Evolutionary conservation across 805 yeast species (phyloP).

Genomic region (Candida sonorensis): DNA sequence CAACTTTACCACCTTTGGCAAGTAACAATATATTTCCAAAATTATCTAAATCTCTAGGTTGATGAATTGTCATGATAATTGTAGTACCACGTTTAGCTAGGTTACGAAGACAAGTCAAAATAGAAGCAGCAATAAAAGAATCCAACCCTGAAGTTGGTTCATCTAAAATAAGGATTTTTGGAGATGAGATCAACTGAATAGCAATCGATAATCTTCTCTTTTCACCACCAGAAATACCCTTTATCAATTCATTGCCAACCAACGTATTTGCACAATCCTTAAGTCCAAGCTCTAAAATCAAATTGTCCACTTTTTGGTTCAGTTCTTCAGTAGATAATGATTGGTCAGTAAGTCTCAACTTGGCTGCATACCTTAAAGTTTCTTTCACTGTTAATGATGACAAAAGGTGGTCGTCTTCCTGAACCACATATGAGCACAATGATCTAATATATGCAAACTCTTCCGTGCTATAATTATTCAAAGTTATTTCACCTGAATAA

Average conservation of each 20-base stretch:
- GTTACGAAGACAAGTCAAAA: slow-evolving; percentile 55
- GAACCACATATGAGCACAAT: slow-evolving; percentile 59
- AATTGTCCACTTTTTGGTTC: slow-evolving; percentile 49
- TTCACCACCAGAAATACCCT: slow-evolving; percentile 81
- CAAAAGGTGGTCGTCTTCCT: slow-evolving; percentile 62
- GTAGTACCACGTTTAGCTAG: slow-evolving; percentile 60
- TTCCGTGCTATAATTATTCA: slow-evolving; percentile 31
- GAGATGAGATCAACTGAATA: slow-evolving; percentile 68
- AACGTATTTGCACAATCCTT: slow-evolving; percentile 54
- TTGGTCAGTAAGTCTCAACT: slow-evolving; percentile 49
- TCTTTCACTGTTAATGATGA: slow-evolving; percentile 71
- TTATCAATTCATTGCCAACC: slow-evolving; percentile 46
- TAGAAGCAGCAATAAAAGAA: slow-evolving; percentile 68
- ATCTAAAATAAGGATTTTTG: slow-evolving; percentile 70
- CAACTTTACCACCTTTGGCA: slow-evolving; percentile 55
- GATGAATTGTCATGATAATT: slow-evolving; percentile 72
- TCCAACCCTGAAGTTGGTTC: slow-evolving; percentile 90
- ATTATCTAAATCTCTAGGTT: slow-evolving; percentile 63
- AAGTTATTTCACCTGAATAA: slow-evolving; percentile 22
- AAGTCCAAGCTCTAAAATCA: slow-evolving; percentile 62
- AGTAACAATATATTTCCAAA: slow-evolving; percentile 65
- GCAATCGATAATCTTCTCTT: slow-evolving; percentile 72
- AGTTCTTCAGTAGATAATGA: slow-evolving; percentile 37
- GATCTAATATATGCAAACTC: slow-evolving; percentile 34
- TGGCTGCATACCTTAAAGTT: slow-evolving; percentile 64